A percentile compares a stretch with the other conserved stretches of the same genome.
phyloP scores from a whole-genome alignment of 2,329 filamentous ascomycete genomes.

The Scedosporium aurantiacum region DNA sequence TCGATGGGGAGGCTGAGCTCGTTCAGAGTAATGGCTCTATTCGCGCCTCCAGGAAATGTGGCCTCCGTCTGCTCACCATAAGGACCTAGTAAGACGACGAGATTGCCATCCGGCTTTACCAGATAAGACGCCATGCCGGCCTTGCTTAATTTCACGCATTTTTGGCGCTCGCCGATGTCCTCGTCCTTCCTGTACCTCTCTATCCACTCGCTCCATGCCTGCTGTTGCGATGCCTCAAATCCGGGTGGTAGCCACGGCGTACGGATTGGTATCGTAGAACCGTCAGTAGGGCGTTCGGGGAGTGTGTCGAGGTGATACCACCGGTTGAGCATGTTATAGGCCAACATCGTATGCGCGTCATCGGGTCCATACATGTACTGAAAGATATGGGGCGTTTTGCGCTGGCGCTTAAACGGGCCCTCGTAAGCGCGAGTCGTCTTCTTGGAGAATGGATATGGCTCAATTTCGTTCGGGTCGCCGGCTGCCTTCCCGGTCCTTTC shows the following conservation, averaged over 20 bases:
- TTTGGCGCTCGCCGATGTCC: neutral
- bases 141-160: constrained; percentile 16
- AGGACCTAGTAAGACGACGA: constrained; percentile 24
- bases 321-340: constrained; percentile 14
- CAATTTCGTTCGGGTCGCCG: constrained; percentile 13
- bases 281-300: constrained; percentile 8
- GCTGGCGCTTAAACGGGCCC: constrained; percentile 20
- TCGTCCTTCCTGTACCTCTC: constrained; percentile 6
- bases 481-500: constrained; percentile 16
- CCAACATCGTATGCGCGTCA: constrained; percentile 11
- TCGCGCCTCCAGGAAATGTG: constrained; percentile 16
- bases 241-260: constrained; percentile 13
- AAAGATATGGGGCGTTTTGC: constrained; percentile 13
- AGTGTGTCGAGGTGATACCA: constrained; percentile 23
- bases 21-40: constrained; percentile 18
- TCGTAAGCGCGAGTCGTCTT: constrained; percentile 19
- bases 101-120: constrained; percentile 14
- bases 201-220: constrained; percentile 8
- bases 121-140: constrained; percentile 16
- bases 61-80: constrained; percentile 19
- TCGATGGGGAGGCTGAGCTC: constrained; percentile 1
- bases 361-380: constrained; percentile 15
- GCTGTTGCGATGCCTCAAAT: constrained; percentile 9
- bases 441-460: constrained; percentile 18
- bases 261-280: neutral